Evolutionary conservation across 176 grass and related monocot species (phyloP), one percentile per base, ranked within the genome.

Genomic region (Avena eriantha): DNA sequence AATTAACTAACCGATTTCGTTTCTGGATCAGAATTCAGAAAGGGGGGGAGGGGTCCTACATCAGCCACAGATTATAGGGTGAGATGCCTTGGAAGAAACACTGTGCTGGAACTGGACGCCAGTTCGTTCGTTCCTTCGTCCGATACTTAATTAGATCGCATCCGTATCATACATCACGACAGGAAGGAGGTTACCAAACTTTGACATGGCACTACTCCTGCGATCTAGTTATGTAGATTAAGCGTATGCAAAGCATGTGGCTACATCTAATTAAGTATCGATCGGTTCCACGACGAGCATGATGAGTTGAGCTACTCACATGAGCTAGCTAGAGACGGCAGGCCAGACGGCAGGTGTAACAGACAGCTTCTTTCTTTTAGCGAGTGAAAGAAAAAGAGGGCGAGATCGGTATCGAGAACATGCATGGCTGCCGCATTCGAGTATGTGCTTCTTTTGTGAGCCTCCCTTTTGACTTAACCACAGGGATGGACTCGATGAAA

Each of bases 11-110:
- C 77, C 34, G 18, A 18, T 46, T 15, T 87, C 0, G 46, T 75
- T 76, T 66, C 33, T 6, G 71, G 17, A 69, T 77, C 63, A 48
- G 76, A 71, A 41, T 29, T 29, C 29, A 41, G 39, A 7, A 4
- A 7, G 39, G 39, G 0, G 5, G 36, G 36, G 36, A 39, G 36
- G 36, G 54, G 84, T 7, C 73, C 35, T 77, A 39, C 72, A 9
- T 19, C 45, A 11, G 33, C 2, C 8, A 15, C 33, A 33, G 34
- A 13, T 17, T 50, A 41, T 41, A 76, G 1, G 55, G 0, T 73
- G 89, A 84, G 76, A 91, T 87, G 85, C 29, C 80, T 87, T 91
- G 41, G 75, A 87, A 76, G 81, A 41, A 69, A 84, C 81, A 87
- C 46, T 49, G 75, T 80, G 67, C 66, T 87, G 63, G 46, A 23